These are phyloP conservation scores for Castanopsis chinensis DNA, from an alignment of 306 rosid species.

Conservation along the genomic window DNA sequence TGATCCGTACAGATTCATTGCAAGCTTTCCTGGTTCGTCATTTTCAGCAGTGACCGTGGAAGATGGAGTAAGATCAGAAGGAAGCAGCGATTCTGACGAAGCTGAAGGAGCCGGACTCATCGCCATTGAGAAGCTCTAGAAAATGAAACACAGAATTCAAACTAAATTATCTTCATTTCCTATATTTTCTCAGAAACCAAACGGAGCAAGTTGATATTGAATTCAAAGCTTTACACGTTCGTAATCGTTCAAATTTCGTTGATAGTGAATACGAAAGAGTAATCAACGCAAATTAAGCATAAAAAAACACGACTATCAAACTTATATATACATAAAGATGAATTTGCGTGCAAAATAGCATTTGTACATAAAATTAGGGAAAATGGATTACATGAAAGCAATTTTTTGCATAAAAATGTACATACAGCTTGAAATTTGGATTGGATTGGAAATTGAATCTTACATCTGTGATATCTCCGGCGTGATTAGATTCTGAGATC, in stretches of 20 bases:
- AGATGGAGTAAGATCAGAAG: not conserved
- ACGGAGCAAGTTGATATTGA: too few species aligned
- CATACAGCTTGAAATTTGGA: not conserved
- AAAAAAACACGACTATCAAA: not conserved
- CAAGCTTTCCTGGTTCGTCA: not conserved
- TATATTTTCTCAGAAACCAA: not conserved
- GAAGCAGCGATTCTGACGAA: not conserved
- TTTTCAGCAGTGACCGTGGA: not conserved
- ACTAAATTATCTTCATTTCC: not conserved
- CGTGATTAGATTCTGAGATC: slow-evolving; percentile 5
- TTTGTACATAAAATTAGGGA: too few species aligned
- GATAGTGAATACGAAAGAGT: too few species aligned
- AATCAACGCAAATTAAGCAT: not conserved
- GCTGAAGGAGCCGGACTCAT: slow-evolving; percentile 5
- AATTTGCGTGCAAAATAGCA: not conserved
- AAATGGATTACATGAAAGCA: not conserved
- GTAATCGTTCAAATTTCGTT: too few species aligned
- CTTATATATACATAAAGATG: not conserved
- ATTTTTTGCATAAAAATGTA: not conserved
- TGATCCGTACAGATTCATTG: not conserved
- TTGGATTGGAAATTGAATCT: not conserved
- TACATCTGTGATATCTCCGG: slow-evolving; percentile 9
- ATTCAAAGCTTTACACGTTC: too few species aligned
- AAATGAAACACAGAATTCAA: not conserved
- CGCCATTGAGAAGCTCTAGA: slow-evolving; percentile 14